phyloP scores from a whole-genome alignment of 1,284 basidiomycete genomes.

The Heliocybe sulcata region DNA sequence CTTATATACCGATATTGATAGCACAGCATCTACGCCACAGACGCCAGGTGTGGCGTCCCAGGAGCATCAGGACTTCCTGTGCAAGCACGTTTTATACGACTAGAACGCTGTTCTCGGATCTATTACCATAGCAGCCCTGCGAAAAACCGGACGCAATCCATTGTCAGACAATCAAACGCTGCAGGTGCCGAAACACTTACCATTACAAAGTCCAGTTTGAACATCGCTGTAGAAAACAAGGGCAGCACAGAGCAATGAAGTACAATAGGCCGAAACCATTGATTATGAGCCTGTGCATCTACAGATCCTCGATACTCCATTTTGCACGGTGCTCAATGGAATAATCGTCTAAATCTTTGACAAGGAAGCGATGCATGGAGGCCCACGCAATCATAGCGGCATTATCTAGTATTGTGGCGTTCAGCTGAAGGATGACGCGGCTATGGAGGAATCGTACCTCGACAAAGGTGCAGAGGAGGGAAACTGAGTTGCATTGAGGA shows the following conservation, averaged over 20 bases:
- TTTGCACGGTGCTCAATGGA: slow-evolving; percentile 48
- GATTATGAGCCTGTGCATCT: neutral
- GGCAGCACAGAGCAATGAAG: neutral
- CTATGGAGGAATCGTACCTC: slow-evolving; percentile 40
- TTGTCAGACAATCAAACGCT: too few relatives aligned
- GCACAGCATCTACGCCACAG: too few relatives aligned
- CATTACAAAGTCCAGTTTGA: too few relatives aligned
- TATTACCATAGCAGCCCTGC: too few relatives aligned
- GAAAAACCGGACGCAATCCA: too few relatives aligned
- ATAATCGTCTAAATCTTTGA: slow-evolving; percentile 58
- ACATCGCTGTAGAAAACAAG: neutral
- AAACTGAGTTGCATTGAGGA: slow-evolving; percentile 38
- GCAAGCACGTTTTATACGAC: too few relatives aligned
- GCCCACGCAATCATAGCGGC: slow-evolving; percentile 95
- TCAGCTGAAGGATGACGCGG: neutral
- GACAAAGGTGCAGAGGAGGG: slow-evolving; percentile 76
- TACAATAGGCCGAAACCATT: neutral
- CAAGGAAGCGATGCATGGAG: slow-evolving; percentile 74
- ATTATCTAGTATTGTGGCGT: slow-evolving; percentile 54
- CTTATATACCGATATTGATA: too few relatives aligned
- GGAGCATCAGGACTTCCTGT: too few relatives aligned
- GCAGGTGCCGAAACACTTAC: too few relatives aligned
- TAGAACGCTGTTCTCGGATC: too few relatives aligned
- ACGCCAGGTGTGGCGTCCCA: too few relatives aligned
- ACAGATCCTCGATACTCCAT: slow-evolving; percentile 65